phyloP scores from a whole-genome alignment of 208 protist genomes.

The Crithidia mellificae region DNA sequence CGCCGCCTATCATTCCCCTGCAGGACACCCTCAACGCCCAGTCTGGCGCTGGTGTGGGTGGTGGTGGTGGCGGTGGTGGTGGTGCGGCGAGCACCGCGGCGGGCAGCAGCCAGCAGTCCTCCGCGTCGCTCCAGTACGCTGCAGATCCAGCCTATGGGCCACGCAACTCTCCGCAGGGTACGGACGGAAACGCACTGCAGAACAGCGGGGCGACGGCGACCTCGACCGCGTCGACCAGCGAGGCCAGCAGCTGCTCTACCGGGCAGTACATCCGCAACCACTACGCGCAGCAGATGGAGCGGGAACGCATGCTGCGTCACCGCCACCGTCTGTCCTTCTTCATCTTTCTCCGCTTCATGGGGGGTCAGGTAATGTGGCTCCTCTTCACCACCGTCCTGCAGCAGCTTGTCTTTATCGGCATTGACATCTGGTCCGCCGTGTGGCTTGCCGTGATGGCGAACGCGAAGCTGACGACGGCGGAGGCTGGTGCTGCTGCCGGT shows the following conservation, averaged over 20 bases:
- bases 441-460: conserved; percentile 39
- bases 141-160: neutral
- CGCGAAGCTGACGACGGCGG: conserved; percentile 2
- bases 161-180: too few species aligned
- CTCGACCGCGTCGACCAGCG: conserved; percentile 6
- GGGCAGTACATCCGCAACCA: conserved; percentile 26
- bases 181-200: neutral
- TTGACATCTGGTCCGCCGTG: conserved; percentile 34
- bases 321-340: conserved; percentile 27
- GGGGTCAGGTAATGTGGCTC: conserved; percentile 47
- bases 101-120: neutral
- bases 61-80: too few species aligned
- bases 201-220: neutral
- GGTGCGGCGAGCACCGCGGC: too few species aligned
- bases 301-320: conserved; percentile 25
- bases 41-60: neutral
- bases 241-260: conserved; percentile 19
- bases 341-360: conserved; percentile 51
- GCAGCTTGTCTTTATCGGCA: conserved; percentile 39
- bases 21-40: neutral
- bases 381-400: conserved; percentile 39
- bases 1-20: neutral
- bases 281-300: conserved; percentile 29
- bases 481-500: neutral
- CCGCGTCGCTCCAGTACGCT: neutral